Conservation (phyloP, 2,329 filamentous ascomycete genomes). For the Penicillium hordei region DNA sequence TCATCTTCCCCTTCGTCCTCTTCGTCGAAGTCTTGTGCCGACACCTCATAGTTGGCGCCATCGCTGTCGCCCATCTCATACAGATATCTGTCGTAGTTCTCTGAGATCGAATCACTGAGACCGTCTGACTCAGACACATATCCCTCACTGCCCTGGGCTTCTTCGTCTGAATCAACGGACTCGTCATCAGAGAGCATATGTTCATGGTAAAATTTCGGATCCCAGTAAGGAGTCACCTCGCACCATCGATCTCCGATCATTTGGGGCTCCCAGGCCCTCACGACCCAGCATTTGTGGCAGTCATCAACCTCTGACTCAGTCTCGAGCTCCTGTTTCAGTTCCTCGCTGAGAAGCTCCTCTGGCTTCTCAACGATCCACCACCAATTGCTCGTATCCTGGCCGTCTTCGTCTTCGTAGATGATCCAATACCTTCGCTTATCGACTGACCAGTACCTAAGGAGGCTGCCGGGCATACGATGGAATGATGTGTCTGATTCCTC, state of each 20-base stretch:
- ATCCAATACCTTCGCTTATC: conserved; percentile 13
- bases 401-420: not conserved
- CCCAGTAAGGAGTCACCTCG: conserved; percentile 5
- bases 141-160: not conserved
- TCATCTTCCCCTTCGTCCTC: conserved; percentile 5
- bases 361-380: conserved; percentile 15
- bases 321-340: not conserved
- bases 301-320: not conserved
- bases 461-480: conserved; percentile 3
- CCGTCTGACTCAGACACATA: not conserved
- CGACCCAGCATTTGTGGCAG: conserved; percentile 11
- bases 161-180: conserved; percentile 7
- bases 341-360: conserved; percentile 9
- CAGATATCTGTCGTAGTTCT: not conserved
- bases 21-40: not conserved
- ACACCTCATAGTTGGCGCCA: not conserved
- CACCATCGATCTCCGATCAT: not conserved
- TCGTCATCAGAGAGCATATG: conserved; percentile 9
- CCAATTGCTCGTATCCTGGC: not conserved
- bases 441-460: conserved; percentile 10
- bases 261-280: conserved; percentile 4
- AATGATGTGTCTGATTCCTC: conserved; percentile 5
- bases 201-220: conserved; percentile 14
- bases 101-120: not conserved
- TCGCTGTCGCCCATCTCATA: not conserved